These are phyloP conservation scores for Malbranchea cinnamomea DNA, from an alignment of 2,329 filamentous ascomycete genomes.

Conservation along the genomic window DNA sequence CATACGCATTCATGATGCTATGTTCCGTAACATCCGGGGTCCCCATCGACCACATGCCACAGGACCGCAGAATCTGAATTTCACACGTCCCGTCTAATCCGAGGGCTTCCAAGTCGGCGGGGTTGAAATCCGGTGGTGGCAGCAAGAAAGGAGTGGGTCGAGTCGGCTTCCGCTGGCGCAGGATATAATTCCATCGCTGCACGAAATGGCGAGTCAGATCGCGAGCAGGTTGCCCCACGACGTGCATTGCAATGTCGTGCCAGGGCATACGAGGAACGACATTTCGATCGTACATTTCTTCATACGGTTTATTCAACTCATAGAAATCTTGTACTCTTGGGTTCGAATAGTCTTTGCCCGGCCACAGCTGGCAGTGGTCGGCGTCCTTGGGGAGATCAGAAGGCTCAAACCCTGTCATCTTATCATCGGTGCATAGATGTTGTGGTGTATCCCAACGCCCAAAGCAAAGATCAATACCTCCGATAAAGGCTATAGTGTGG, in stretches of 20 bases:
- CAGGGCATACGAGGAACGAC: constrained; percentile 95
- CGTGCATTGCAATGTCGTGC: constrained; percentile 88
- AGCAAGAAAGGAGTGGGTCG: constrained; percentile 85
- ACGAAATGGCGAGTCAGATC: constrained; percentile 96
- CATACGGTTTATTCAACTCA: constrained; percentile 78
- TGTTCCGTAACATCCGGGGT: constrained; percentile 45
- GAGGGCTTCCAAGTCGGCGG: constrained; percentile 70
- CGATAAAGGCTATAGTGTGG: constrained; percentile 85
- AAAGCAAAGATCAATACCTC: constrained; percentile 88
- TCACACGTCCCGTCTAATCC: constrained; percentile 90
- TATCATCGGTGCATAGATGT: constrained; percentile 72
- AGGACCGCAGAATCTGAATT: constrained; percentile 86
- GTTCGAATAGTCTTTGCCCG: constrained; percentile 96
- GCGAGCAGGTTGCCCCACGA: constrained; percentile 76
- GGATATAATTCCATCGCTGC: constrained; percentile 88
- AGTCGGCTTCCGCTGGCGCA: constrained; percentile 83
- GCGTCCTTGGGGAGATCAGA: constrained; percentile 48
- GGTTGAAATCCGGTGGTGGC: constrained; percentile 80
- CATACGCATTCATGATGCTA: constrained; percentile 77
- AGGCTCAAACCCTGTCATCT: constrained; percentile 64
- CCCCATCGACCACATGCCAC: constrained; percentile 51
- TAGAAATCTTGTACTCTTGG: constrained; percentile 95
- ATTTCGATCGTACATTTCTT: constrained; percentile 84
- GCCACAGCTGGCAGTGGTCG: constrained; percentile 93
- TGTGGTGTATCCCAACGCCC: constrained; percentile 84